Evolutionary conservation across 2,329 filamentous ascomycete genomes (phyloP).

Genomic region (Fusarium albosuccineum): DNA sequence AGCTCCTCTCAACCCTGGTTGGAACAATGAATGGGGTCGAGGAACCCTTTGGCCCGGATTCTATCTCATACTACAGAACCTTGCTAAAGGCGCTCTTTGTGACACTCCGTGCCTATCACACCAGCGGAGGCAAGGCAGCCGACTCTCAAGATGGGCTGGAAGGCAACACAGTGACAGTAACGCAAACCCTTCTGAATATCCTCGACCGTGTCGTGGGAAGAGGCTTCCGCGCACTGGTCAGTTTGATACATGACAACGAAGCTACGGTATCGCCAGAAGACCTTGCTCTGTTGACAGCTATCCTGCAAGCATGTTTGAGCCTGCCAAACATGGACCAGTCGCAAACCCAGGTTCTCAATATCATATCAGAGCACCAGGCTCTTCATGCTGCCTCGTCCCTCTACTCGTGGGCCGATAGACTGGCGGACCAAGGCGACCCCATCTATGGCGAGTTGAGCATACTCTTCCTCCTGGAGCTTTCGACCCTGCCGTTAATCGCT

Average conservation of each 20-base stretch:
- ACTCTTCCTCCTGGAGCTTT: conserved; percentile 89
- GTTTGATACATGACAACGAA: conserved; percentile 82
- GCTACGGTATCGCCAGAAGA: conserved; percentile 77
- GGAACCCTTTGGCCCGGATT: conserved; percentile 65
- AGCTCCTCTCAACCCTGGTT: conserved; percentile 64
- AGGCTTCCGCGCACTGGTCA: conserved; percentile 85
- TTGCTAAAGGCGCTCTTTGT: conserved; percentile 89
- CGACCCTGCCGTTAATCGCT: conserved; percentile 82
- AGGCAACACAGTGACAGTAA: conserved; percentile 59
- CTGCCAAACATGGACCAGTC: conserved; percentile 81
- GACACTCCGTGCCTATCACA: conserved; percentile 75
- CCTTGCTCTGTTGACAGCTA: conserved; percentile 86
- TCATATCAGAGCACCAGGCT: conserved; percentile 77
- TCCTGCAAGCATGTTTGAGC: conserved; percentile 85
- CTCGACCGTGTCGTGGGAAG: conserved; percentile 82
- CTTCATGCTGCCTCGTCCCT: conserved; percentile 86
- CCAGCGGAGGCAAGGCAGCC: conserved; percentile 47
- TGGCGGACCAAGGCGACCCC: conserved; percentile 83
- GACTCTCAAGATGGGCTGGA: conserved; percentile 52
- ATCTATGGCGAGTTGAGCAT: conserved; percentile 94
- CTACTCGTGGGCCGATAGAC: conserved; percentile 92
- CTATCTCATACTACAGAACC: conserved; percentile 81
- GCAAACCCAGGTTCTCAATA: conserved; percentile 77
- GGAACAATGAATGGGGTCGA: conserved; percentile 67
- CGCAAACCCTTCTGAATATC: conserved; percentile 80